Evolutionary conservation across 345 rosid genomes (phyloP).

Genomic region (Syzygium grande): DNA sequence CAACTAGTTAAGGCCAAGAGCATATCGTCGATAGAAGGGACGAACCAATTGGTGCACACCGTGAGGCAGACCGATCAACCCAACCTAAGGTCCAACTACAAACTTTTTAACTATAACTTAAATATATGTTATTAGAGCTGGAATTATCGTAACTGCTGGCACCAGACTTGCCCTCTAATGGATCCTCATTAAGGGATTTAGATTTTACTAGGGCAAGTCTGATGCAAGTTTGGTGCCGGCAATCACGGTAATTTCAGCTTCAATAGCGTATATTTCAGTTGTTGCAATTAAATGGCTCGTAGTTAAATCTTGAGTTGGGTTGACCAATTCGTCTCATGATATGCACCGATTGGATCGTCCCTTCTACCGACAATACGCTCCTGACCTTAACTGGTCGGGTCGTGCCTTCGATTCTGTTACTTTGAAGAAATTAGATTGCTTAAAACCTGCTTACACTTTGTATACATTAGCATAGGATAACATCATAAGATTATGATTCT

Average conservation of each 20-base stretch:
- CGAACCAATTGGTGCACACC: not conserved
- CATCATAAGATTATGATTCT: no score
- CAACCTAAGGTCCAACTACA: conserved; percentile 10
- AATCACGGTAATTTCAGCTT: conserved; percentile 9
- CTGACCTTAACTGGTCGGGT: not conserved
- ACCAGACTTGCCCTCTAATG: not conserved
- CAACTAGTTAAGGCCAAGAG: not conserved
- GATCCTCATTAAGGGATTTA: no score
- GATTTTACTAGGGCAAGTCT: no score
- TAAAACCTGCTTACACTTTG: no score
- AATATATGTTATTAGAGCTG: conserved; percentile 10
- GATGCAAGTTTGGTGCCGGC: not conserved
- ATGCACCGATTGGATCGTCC: not conserved
- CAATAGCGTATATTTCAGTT: conserved; percentile 11
- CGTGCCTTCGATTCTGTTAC: not conserved
- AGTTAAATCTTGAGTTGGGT: conserved; percentile 9
- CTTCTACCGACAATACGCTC: not conserved
- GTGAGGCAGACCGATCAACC: not conserved
- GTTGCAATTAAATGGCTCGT: conserved; percentile 13
- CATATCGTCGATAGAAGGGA: not conserved
- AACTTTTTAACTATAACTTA: conserved; percentile 18
- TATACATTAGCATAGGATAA: no score
- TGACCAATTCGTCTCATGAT: not conserved
- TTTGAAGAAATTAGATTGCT: no score
- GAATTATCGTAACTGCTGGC: conserved; percentile 7